phyloP scores from a whole-genome alignment of 257 asterid genomes.

The Petunia axillaris region DNA sequence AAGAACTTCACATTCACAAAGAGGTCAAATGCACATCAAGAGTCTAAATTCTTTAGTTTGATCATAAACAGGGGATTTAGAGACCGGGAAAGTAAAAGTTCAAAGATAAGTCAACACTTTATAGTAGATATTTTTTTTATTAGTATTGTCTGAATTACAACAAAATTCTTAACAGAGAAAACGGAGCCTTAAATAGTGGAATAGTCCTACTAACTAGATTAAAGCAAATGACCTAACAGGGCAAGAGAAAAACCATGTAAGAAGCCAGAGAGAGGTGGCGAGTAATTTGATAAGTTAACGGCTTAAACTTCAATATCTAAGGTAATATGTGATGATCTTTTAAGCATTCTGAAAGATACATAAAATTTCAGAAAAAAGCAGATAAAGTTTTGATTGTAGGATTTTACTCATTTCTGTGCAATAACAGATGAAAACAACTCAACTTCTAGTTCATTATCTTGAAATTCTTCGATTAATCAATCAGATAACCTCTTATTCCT shows the following conservation, averaged over 20 bases:
- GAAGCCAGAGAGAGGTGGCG: neutral
- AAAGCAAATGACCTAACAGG: neutral
- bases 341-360: neutral
- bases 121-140: neutral
- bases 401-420: neutral
- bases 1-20: neutral
- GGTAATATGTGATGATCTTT: conserved; percentile 2
- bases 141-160: neutral
- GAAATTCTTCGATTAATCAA: too few relatives aligned
- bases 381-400: too few relatives aligned
- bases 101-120: neutral
- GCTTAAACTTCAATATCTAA: neutral
- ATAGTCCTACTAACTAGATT: neutral
- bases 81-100: neutral
- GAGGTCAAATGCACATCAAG: too few relatives aligned
- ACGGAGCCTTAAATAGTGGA: neutral
- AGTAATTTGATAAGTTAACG: neutral
- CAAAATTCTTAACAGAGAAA: neutral
- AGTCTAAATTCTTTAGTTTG: neutral
- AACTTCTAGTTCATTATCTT: neutral
- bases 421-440: neutral
- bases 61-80: neutral
- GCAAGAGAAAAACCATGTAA: neutral
- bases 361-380: neutral
- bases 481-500: too few relatives aligned